These are phyloP conservation scores for Leucocoprinus leucothites DNA, from an alignment of 768 basidiomycete species.

Conservation along the genomic window DNA sequence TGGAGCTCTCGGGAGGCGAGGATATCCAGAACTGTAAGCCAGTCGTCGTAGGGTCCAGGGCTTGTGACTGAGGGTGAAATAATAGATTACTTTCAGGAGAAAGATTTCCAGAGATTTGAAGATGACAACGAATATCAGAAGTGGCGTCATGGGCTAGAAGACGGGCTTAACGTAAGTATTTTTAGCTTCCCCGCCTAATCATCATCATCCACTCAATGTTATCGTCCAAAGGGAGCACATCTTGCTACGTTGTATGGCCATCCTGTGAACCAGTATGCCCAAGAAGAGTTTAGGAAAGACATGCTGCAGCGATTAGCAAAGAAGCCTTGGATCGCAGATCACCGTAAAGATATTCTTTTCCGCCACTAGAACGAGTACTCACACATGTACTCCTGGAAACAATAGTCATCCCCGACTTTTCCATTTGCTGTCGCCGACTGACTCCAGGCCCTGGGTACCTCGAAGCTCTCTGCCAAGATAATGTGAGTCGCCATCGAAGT, in stretches of 20 bases:
- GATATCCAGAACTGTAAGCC: conserved; percentile 41
- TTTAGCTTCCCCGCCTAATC: background rate
- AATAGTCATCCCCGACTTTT: conserved; percentile 57
- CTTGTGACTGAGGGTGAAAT: background rate
- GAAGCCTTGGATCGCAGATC: conserved; percentile 60
- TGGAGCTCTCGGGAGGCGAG: conserved; percentile 34
- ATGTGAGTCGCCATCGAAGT: conserved; percentile 31
- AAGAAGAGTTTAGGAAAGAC: conserved; percentile 33
- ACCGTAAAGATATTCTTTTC: conserved; percentile 30
- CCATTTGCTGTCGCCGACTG: conserved; percentile 57
- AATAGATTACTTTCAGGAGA: conserved; percentile 46
- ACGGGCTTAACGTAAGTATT: conserved; percentile 43
- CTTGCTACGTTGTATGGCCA: conserved; percentile 38
- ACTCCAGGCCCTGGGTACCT: conserved; percentile 70
- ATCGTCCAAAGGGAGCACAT: conserved; percentile 33
- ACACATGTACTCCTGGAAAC: background rate
- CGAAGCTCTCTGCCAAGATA: conserved; percentile 60
- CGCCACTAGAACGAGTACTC: background rate
- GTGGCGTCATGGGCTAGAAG: conserved; percentile 48
- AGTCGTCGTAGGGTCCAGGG: background rate
- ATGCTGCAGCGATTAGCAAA: conserved; percentile 51
- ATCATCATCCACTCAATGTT: background rate
- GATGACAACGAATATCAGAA: conserved; percentile 44
- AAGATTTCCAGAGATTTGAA: conserved; percentile 47
- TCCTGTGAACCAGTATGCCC: conserved; percentile 32